Conservation (phyloP, 352 stramenopile genomes). For the Aphanomyces invadans region DNA sequence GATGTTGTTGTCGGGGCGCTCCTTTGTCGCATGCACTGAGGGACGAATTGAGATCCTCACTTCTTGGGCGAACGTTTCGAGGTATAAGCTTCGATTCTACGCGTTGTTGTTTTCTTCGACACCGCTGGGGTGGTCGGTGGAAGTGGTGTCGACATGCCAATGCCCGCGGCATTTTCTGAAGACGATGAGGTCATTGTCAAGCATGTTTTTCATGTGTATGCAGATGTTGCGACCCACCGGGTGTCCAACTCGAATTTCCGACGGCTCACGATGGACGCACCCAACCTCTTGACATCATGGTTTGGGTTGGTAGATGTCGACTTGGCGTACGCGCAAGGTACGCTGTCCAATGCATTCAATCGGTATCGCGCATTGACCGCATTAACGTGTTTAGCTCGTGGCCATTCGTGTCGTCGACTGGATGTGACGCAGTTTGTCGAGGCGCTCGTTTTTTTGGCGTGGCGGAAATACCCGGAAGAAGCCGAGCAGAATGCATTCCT, state of each 20-base stretch:
- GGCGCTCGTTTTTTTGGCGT: conserved; percentile 18
- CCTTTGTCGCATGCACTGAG: too few relatives aligned
- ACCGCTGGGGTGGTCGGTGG: not conserved
- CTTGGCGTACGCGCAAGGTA: conserved; percentile 22
- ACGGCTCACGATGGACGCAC: conserved; percentile 3
- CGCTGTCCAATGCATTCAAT: not conserved
- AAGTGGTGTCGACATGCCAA: not conserved
- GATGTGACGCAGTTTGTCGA: conserved; percentile 14
- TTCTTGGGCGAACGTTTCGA: not conserved
- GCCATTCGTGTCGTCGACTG: not conserved
- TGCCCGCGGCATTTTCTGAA: not conserved
- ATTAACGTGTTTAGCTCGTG: conserved; percentile 5
- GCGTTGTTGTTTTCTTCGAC: not conserved
- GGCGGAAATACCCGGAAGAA: conserved; percentile 21
- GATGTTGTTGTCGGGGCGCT: not conserved
- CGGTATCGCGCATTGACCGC: not conserved
- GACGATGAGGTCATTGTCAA: conserved; percentile 14
- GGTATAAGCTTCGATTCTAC: not conserved
- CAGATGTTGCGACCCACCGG: not conserved
- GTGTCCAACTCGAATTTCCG: conserved; percentile 16
- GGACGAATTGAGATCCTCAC: too few relatives aligned
- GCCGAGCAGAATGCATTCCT: conserved; percentile 9
- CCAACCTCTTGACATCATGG: conserved; percentile 21
- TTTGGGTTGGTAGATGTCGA: conserved; percentile 21
- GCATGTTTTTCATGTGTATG: conserved; percentile 19